Evolutionary conservation across 225 moss, liverwort and hornwort species (phyloP), one percentile per base, ranked within the genome.

Genomic region (Rhytidiadelphus loreus): DNA sequence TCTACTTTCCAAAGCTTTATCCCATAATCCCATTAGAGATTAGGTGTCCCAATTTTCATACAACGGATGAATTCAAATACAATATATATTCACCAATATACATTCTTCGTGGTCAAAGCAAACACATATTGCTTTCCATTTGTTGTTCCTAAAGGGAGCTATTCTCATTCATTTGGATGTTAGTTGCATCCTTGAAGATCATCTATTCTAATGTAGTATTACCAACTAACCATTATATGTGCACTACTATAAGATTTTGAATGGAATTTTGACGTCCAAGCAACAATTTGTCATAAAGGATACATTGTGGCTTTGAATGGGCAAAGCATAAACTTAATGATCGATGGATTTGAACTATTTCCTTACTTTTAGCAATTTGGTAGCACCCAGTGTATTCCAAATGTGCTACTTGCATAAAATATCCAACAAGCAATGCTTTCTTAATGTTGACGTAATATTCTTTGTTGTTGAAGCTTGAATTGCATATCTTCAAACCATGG

Each of bases 401-500:
- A 85, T 94, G 93, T 26, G 93, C 93, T 74, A 95, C 90, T 82
- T 94, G 93, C 92, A 93, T 95, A 24, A 95, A 96, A 74, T 95
- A 95, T 18, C 96, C 91, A 56, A 88, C 88, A 44, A 95, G 68
- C 89, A 95, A 92, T 66, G 95, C 88, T 89, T 96, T 96, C 25
- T 89, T 73, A 80, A 95, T 94, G 79, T 93, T 94, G 43, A 86
- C 53, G 43, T 95, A 92, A 82, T 93, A 95, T 11, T 93, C 83
- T 52, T 83, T 30, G 60, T 89, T 95, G 29, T 92, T 95, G 70
- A 94, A 92, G n/a, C 88, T 88, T 35, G 92, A 89, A 46, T 90
- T 96, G 66, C 93, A 93, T 85, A 96, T 93, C 76, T 92, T 92
- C 62, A 95, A 69, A 37, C 92, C 92, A 89, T 93, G 90, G 60